Conservation (phyloP, 352 stramenopile species). For the Plasmopara viticola region DNA sequence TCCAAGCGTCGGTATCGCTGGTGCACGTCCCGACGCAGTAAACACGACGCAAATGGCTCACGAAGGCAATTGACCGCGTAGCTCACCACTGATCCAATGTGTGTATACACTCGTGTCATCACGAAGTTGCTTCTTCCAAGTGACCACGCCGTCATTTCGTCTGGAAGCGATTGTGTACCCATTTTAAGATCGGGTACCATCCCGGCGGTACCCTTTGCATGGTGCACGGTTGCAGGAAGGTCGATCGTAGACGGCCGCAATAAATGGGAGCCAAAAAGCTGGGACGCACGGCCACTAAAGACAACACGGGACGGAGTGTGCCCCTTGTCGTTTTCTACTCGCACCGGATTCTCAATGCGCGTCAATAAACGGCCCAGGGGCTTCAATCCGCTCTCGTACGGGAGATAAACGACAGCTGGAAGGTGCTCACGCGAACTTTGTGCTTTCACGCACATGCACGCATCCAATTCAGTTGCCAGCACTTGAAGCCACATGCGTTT, state of each 20-base stretch:
- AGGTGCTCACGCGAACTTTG: conserved; percentile 33
- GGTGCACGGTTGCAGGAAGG: conserved; percentile 20
- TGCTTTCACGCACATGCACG: conserved; percentile 31
- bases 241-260: conserved; percentile 58
- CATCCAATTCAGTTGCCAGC: conserved; percentile 44
- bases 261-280: conserved; percentile 64
- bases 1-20: conserved; percentile 29
- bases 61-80: conserved; percentile 28
- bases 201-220: conserved; percentile 13
- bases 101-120: conserved; percentile 22
- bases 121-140: conserved; percentile 22
- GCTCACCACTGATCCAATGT: conserved; percentile 19
- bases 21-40: conserved; percentile 23
- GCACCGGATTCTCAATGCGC: conserved; percentile 34
- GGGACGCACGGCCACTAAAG: conserved; percentile 62
- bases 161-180: conserved; percentile 28
- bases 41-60: conserved; percentile 31
- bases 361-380: conserved; percentile 36
- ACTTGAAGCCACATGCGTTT: conserved; percentile 61
- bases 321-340: conserved; percentile 19
- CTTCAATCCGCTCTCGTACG: conserved; percentile 33
- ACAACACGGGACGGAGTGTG: conserved; percentile 43
- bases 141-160: conserved; percentile 45
- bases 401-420: conserved; percentile 51
- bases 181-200: conserved; percentile 13